Base-by-base conservation (phyloP, 176 grass and related monocot species). In the Pontederia crassipes region DNA sequence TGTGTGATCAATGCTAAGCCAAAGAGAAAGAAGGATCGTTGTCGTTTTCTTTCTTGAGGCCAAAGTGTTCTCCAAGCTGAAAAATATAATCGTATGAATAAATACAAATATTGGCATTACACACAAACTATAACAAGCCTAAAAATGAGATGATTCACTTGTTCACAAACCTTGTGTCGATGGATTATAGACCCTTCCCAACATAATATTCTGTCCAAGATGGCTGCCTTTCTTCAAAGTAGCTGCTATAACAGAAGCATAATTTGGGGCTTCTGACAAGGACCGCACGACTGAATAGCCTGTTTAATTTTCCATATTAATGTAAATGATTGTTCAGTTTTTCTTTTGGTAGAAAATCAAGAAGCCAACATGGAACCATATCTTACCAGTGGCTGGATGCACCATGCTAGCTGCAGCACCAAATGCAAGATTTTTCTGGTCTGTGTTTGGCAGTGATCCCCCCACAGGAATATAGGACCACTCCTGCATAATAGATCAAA, bases 371-470 rank as follows among this genome's bases (percentile, higher is more conserved):
- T 9, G 57, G 17, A 12, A 76, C 10, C 26, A 13, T n/a, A 47
- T 53, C 45, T 10, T 83, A 93, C 93, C 93, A 3, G 93, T 98
- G 75, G 93, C 93, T 74, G 88, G 93, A 81, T 98, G 93, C 53
- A 93, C 93, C 81, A 98, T 92, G 81, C 93, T 98, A 72, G 93
- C 93, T 66, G 93, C 93, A 77, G 88, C 93, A 81, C 93, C 93
- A 86, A 98, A 98, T 59, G 93, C 93, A 64, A 98, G 81, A 74
- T 89, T 98, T 76, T 98, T 98, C 67, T 98, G 88, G 26, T 89
- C 79, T 66, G 88, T 98, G 69, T 86, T 98, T 17, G 93, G 93
- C 55, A 93, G 89, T 55, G 93, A 98, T 54, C 93, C 88, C 53
- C 93, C 93, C 61, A 98, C 93, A 72, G 93, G 93, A 85, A 98